Percentiles rank a stretch among this genome's conserved stretches.
These are phyloP conservation scores for Zanthoxylum bungeanum DNA, from an alignment of 345 rosid species.

Conservation along the genomic window DNA sequence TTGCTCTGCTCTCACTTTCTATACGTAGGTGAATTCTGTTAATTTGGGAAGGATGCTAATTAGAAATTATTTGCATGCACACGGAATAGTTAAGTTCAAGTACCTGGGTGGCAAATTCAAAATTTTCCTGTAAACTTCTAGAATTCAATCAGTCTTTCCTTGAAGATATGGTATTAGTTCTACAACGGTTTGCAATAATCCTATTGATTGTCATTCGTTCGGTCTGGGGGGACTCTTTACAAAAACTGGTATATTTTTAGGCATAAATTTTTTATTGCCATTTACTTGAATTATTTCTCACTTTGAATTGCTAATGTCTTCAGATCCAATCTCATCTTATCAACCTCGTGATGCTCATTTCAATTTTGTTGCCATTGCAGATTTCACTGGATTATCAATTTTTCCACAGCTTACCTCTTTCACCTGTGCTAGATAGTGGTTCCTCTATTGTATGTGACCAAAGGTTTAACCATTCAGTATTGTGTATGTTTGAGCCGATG, in stretches of 20 bases:
- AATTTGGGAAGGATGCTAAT: neutral
- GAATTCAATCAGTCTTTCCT: neutral
- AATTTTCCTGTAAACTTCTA: neutral
- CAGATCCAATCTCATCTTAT: neutral
- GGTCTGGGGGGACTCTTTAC: neutral
- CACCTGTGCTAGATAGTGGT: constrained; percentile 47
- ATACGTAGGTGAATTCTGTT: neutral
- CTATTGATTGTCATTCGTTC: neutral
- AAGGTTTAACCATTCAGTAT: constrained; percentile 41
- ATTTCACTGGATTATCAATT: constrained; percentile 81
- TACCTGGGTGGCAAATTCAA: neutral
- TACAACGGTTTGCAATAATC: neutral
- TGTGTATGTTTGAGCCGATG: constrained; percentile 4
- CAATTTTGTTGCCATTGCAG: constrained; percentile 36
- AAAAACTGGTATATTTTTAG: neutral
- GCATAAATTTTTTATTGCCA: neutral
- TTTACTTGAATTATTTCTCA: neutral
- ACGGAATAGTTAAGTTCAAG: neutral
- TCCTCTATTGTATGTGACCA: constrained; percentile 67
- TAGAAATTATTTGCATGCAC: neutral
- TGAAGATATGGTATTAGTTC: neutral
- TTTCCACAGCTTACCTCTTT: constrained; percentile 75
- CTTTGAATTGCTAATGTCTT: neutral
- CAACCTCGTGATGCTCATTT: neutral
- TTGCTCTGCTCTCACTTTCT: neutral